Conservation (phyloP, 805 yeast species). For the Wickerhamiella alocasiicola region DNA sequence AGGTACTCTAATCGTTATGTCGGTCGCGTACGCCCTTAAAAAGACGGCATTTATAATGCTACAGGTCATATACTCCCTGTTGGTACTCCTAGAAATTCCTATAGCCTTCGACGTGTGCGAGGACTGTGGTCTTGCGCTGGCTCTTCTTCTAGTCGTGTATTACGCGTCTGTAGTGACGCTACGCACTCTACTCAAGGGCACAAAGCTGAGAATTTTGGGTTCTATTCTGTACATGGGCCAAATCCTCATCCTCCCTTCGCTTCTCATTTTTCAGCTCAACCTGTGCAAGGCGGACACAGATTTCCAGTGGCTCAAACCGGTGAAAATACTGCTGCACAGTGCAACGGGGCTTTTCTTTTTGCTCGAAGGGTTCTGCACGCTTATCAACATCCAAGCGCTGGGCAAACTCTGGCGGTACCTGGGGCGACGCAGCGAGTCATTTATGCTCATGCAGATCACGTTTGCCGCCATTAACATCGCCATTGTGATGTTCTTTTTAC, state of each 20-base stretch:
- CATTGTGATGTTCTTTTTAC: conserved; percentile 61
- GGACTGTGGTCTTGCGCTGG: conserved; percentile 76
- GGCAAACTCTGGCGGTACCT: conserved; percentile 74
- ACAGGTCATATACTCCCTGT: conserved; percentile 10
- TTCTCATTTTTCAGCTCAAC: conserved; percentile 45
- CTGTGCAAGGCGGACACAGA: conserved; percentile 19
- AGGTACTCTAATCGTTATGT: no score
- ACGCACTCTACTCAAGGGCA: conserved; percentile 37
- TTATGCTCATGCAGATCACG: conserved; percentile 65
- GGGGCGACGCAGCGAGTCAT: conserved; percentile 49
- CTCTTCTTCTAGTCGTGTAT: conserved; percentile 55
- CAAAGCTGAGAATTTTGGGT: conserved; percentile 28
- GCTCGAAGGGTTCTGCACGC: conserved; percentile 85
- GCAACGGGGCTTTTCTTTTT: conserved; percentile 84
- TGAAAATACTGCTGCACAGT: conserved; percentile 62
- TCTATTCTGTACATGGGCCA: conserved; percentile 56
- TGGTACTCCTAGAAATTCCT: conserved; percentile 56
- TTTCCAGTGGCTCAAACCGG: conserved; percentile 36
- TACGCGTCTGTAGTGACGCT: conserved; percentile 66
- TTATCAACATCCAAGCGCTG: conserved; percentile 80
- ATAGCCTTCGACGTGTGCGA: conserved; percentile 86
- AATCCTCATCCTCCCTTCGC: conserved; percentile 68
- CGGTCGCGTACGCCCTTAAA: no score
- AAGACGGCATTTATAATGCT: conserved; percentile 2
- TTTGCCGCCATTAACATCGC: conserved; percentile 66